Evolutionary conservation across 306 rosid genomes (phyloP).

Genomic region (Ormosia semicastrata): DNA sequence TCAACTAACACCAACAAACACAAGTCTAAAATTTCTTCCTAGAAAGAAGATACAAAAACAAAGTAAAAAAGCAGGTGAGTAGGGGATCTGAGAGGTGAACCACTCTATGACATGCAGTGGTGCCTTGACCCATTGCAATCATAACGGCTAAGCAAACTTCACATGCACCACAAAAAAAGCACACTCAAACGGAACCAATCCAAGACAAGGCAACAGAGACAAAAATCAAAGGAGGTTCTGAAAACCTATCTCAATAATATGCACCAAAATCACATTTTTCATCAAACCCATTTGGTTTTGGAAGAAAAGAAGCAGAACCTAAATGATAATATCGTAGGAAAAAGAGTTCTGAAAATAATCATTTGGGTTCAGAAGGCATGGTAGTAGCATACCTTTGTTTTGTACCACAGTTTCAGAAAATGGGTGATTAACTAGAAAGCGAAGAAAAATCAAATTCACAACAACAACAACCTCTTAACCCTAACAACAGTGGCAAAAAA

Average conservation of each 20-base stretch:
- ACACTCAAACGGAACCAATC: slow-evolving; percentile 7
- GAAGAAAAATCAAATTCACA: slow-evolving; percentile 38
- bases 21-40: no score
- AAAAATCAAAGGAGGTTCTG: slow-evolving; percentile 17
- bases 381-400: slow-evolving; percentile 24
- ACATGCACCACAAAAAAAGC: background rate
- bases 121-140: slow-evolving; percentile 22
- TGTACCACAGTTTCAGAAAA: background rate
- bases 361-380: background rate
- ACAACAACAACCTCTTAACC: no score
- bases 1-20: no score
- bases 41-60: no score
- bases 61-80: no score
- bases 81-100: no score
- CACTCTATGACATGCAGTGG: no score
- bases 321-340: slow-evolving; percentile 12
- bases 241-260: slow-evolving; percentile 29
- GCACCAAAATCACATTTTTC: slow-evolving; percentile 35
- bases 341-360: background rate
- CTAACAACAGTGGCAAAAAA: no score
- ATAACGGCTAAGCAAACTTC: slow-evolving; percentile 13
- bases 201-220: slow-evolving; percentile 19
- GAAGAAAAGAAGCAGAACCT: slow-evolving; percentile 32
- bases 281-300: slow-evolving; percentile 22
- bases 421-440: slow-evolving; percentile 40